Conservation (phyloP, 1,139 yeast species). For the Kazachstania sp. region DNA sequence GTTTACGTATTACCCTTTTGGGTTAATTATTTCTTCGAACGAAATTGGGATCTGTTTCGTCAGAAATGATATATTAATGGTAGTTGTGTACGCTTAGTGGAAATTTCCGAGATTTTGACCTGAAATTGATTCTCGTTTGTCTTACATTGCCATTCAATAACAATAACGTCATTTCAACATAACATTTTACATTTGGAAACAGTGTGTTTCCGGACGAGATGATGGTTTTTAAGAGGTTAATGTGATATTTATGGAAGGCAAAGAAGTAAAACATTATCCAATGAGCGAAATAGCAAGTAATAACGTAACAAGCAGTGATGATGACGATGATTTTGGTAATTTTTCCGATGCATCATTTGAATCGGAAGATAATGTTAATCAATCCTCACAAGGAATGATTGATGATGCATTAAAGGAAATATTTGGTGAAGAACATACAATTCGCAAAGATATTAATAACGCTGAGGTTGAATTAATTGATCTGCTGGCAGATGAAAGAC, state of each 20-base stretch:
- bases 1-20: too few species aligned
- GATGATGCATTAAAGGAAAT: not conserved
- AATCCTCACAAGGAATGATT: not conserved
- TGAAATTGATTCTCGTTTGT: too few species aligned
- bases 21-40: too few species aligned
- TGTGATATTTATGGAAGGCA: not conserved
- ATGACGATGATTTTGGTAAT: constrained; percentile 26
- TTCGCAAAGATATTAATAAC: not conserved
- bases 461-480: constrained; percentile 2
- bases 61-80: too few species aligned
- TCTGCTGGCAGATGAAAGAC: constrained; percentile 22
- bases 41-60: too few species aligned
- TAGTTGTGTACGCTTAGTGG: too few species aligned
- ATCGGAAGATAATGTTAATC: constrained; percentile 5
- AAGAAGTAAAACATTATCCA: too few species aligned
- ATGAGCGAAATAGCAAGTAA: not conserved
- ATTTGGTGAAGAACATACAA: not conserved
- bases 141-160: too few species aligned
- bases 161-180: too few species aligned
- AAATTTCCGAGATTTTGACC: too few species aligned
- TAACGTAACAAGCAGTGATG: not conserved
- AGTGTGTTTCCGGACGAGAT: not conserved
- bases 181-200: too few species aligned
- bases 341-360: constrained; percentile 29
- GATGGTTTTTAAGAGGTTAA: not conserved